A percentile compares a stretch with the other conserved stretches of the same genome.
Conservation (phyloP, 495 filamentous ascomycete species). For the Corynascus novoguineensis region DNA sequence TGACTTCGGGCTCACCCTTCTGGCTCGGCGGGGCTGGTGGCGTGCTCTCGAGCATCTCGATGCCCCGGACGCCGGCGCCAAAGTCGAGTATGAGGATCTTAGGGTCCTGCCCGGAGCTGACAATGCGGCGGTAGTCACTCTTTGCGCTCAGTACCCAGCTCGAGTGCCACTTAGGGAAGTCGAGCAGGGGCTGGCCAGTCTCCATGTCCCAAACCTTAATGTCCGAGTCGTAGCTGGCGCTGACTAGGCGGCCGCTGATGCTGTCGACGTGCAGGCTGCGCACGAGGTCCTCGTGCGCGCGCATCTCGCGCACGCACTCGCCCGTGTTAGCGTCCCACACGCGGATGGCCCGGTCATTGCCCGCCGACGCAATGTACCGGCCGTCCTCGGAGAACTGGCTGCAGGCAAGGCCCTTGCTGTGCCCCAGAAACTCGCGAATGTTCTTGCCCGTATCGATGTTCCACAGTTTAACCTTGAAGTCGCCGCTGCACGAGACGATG, state of each 20-base stretch:
- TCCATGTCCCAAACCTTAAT: conserved; percentile 88
- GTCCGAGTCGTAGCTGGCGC: conserved; percentile 86
- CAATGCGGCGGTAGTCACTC: conserved; percentile 86
- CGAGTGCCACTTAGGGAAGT: conserved; percentile 83
- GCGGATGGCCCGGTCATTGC: conserved; percentile 89
- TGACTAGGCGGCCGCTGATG: conserved; percentile 73
- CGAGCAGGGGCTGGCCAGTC: conserved; percentile 63
- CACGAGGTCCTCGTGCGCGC: conserved; percentile 75
- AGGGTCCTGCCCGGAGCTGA: conserved; percentile 89
- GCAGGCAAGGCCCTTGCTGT: conserved; percentile 87
- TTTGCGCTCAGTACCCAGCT: conserved; percentile 97
- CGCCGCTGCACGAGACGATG: conserved; percentile 85
- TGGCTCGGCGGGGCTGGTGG: no score
- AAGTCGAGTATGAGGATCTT: conserved; percentile 90
- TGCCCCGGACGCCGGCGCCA: conserved; percentile 51
- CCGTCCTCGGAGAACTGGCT: conserved; percentile 93
- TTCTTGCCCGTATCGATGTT: conserved; percentile 78
- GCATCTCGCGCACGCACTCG: conserved; percentile 68
- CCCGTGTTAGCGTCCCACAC: conserved; percentile 91
- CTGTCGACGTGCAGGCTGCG: conserved; percentile 84
- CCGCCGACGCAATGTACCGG: conserved; percentile 80
- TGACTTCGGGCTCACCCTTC: background rate
- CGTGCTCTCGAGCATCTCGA: conserved; percentile 48
- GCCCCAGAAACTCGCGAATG: conserved; percentile 80
- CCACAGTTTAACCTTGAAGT: conserved; percentile 90